Percentiles rank a stretch among this genome's conserved stretches.
Conservation (phyloP, 192 early-diverging fungal genomes). For the Geranomyces michiganensis region DNA sequence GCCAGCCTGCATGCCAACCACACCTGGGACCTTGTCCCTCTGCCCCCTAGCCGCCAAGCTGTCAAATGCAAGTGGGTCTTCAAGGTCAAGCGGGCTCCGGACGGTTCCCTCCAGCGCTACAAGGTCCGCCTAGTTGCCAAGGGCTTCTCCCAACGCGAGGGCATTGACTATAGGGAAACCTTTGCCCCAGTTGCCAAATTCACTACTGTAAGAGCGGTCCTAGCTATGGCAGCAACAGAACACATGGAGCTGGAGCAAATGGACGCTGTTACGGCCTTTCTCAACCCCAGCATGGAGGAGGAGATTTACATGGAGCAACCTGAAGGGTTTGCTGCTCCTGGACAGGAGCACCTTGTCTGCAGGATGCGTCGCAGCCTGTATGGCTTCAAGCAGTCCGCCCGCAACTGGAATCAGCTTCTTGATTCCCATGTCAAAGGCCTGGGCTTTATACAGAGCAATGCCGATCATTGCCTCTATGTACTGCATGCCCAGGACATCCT, state of each 20-base stretch:
- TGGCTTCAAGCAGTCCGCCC: constrained; percentile 34
- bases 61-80: too few relatives aligned
- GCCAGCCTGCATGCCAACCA: too few relatives aligned
- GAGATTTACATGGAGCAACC: constrained; percentile 36
- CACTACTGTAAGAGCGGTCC: not conserved
- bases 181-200: too few relatives aligned
- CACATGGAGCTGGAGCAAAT: constrained; percentile 16
- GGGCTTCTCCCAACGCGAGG: too few relatives aligned
- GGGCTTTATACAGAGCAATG: not conserved
- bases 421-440: not conserved
- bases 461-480: not conserved
- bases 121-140: too few relatives aligned
- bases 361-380: constrained; percentile 12
- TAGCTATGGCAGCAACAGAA: not conserved
- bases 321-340: constrained; percentile 11
- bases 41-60: too few relatives aligned
- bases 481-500: not conserved
- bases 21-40: too few relatives aligned
- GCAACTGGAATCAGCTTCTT: constrained; percentile 29
- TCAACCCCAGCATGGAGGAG: constrained; percentile 30
- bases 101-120: too few relatives aligned
- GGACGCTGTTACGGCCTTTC: constrained; percentile 30
- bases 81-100: too few relatives aligned
- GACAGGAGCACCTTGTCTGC: not conserved
- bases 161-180: too few relatives aligned